Conservation (phyloP, 2,329 filamentous ascomycete genomes). For the Xylariaceae sp. region DNA sequence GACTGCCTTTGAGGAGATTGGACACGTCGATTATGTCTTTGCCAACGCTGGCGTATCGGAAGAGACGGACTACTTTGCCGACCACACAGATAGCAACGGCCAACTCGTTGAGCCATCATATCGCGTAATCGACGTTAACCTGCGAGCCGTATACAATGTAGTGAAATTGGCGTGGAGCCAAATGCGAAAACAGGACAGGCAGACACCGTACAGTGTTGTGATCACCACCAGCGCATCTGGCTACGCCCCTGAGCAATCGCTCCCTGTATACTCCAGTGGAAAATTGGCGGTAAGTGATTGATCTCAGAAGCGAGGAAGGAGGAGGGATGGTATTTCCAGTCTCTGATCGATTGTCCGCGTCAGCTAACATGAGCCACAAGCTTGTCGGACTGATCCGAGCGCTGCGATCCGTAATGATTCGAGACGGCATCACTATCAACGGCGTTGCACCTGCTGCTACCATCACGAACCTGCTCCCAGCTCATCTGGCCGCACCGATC, state of each 20-base stretch:
- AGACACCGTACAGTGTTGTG: slow-evolving; percentile 45
- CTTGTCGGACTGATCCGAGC: slow-evolving; percentile 44
- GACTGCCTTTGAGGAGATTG: slow-evolving; percentile 30
- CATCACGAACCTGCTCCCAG: slow-evolving; percentile 41
- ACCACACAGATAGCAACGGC: slow-evolving; percentile 39
- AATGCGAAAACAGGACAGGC: slow-evolving; percentile 34
- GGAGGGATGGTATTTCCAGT: not conserved
- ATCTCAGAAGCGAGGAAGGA: not conserved
- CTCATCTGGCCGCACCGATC: slow-evolving; percentile 34
- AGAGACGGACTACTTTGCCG: slow-evolving; percentile 41
- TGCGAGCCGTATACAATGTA: slow-evolving; percentile 41
- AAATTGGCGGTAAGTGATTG: slow-evolving; percentile 15
- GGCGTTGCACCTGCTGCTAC: slow-evolving; percentile 47
- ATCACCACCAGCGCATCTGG: slow-evolving; percentile 47
- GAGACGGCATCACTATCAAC: slow-evolving; percentile 47
- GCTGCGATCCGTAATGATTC: slow-evolving; percentile 38
- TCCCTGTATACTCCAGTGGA: slow-evolving; percentile 42
- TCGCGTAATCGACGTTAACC: slow-evolving; percentile 45
- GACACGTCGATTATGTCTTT: slow-evolving; percentile 41
- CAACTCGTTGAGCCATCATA: slow-evolving; percentile 38
- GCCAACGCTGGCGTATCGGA: slow-evolving; percentile 45
- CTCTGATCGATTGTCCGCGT: too few species aligned
- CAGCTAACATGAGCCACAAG: not conserved
- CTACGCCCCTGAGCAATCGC: slow-evolving; percentile 45
- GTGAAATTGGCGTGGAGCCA: slow-evolving; percentile 42